A percentile compares a stretch with the other conserved stretches of the same genome.
Conservation (phyloP, 1,139 yeast species). For the Lodderomyces margitis region DNA sequence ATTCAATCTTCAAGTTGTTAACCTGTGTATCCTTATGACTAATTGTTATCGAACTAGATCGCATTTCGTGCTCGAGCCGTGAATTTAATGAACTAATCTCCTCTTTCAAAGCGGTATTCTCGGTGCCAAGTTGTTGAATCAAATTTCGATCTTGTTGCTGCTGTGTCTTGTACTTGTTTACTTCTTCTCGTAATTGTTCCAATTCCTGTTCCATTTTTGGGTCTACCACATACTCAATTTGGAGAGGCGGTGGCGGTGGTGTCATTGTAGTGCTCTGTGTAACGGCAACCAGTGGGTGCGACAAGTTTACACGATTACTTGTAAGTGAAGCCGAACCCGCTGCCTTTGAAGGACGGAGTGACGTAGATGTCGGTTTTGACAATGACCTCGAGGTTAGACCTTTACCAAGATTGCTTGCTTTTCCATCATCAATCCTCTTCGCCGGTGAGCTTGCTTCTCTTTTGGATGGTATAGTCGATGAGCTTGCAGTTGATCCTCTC, state of each 20-base stretch:
- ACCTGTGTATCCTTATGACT: slow-evolving; percentile 15
- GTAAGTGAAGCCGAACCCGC: neutral
- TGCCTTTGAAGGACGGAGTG: slow-evolving; percentile 13
- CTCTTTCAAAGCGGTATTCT: slow-evolving; percentile 10
- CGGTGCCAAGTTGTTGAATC: slow-evolving; percentile 8
- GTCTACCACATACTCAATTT: neutral
- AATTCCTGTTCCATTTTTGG: slow-evolving; percentile 33
- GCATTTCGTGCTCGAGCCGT: slow-evolving; percentile 11
- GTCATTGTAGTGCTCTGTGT: neutral
- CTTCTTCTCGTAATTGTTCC: slow-evolving; percentile 42
- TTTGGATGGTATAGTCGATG: slow-evolving; percentile 54
- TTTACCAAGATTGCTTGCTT: slow-evolving; percentile 31
- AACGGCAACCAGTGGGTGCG: neutral
- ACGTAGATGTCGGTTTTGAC: slow-evolving; percentile 21
- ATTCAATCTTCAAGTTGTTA: slow-evolving; percentile 13
- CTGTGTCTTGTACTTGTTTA: slow-evolving; percentile 15
- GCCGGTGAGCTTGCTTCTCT: slow-evolving; percentile 68
- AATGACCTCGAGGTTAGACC: slow-evolving; percentile 41
- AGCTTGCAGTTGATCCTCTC: neutral
- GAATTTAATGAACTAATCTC: slow-evolving; percentile 11
- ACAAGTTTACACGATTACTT: neutral
- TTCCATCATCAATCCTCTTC: slow-evolving; percentile 34
- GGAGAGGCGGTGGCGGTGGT: slow-evolving; percentile 2
- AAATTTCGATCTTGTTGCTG: slow-evolving; percentile 9
- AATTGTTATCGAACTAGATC: slow-evolving; percentile 10